Conservation (phyloP, 139 green algal genomes). For the Haematococcus lacustris region DNA sequence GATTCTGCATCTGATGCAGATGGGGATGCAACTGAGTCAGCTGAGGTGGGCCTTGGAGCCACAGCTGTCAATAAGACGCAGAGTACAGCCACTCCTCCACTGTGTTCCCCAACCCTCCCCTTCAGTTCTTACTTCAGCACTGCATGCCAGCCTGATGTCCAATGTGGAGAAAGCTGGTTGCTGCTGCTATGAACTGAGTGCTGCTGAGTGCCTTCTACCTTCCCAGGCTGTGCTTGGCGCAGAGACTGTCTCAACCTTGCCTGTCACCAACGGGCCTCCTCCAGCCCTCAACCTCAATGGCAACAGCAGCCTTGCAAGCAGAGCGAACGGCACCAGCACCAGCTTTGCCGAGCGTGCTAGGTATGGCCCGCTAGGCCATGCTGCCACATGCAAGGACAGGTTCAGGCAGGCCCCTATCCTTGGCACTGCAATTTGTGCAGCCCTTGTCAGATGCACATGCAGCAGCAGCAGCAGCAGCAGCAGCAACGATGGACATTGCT, state of each 20-base stretch:
- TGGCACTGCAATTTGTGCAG: too few species aligned
- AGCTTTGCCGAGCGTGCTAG: constrained; percentile 12
- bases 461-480: constrained; percentile 10
- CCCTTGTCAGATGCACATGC: not conserved
- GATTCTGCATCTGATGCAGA: not conserved
- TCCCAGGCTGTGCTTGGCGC: not conserved
- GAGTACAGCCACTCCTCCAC: not conserved
- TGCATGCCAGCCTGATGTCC: not conserved
- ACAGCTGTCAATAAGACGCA: too few species aligned
- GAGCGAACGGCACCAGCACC: not conserved
- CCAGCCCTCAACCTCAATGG: constrained; percentile 1
- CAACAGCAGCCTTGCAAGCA: constrained; percentile 1
- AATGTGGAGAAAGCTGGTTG: not conserved
- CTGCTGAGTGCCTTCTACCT: not conserved
- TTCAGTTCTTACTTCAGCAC: not conserved
- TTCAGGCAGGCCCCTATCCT: too few species aligned
- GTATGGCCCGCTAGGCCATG: too few species aligned
- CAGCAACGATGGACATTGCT: too few species aligned
- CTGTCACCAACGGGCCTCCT: not conserved
- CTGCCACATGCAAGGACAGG: too few species aligned
- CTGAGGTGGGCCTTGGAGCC: too few species aligned
- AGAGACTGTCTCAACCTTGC: not conserved
- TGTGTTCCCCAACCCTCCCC: not conserved
- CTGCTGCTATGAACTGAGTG: not conserved
- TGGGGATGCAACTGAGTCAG: not conserved